Percentiles rank a stretch among this genome's conserved stretches.
phyloP scores from a whole-genome alignment of 2,329 filamentous ascomycete species.

The Colletotrichum sublineola region DNA sequence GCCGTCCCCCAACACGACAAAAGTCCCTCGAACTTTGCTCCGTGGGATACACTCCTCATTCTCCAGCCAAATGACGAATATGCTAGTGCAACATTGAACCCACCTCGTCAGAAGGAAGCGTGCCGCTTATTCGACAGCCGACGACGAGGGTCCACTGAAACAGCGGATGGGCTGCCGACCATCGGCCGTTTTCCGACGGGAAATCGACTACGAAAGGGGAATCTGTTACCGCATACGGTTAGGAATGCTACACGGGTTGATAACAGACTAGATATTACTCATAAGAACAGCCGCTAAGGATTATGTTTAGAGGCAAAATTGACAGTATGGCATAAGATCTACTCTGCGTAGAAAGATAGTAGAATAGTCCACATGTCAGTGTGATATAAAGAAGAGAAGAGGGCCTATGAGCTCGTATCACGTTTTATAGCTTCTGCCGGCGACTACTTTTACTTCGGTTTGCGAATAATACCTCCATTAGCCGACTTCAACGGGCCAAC shows the following conservation, averaged over 20 bases:
- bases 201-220: conserved; percentile 13
- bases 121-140: conserved; percentile 15
- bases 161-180: background rate
- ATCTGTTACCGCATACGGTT: background rate
- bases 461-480: no score
- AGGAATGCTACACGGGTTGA: background rate
- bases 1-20: background rate
- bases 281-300: background rate
- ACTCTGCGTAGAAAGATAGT: no score
- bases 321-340: no score
- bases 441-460: no score
- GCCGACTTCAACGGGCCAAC: no score
- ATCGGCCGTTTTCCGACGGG: conserved; percentile 10
- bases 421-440: no score
- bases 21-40: background rate
- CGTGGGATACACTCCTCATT: conserved; percentile 23
- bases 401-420: no score
- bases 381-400: no score
- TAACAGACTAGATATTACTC: background rate
- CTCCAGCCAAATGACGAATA: conserved; percentile 34
- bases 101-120: background rate
- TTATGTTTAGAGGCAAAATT: background rate
- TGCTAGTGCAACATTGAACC: conserved; percentile 26
- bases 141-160: background rate
- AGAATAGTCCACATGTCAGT: no score